These are phyloP conservation scores for Ogataea chonburiensis DNA, from an alignment of 805 yeast genomes.

Conservation along the genomic window DNA sequence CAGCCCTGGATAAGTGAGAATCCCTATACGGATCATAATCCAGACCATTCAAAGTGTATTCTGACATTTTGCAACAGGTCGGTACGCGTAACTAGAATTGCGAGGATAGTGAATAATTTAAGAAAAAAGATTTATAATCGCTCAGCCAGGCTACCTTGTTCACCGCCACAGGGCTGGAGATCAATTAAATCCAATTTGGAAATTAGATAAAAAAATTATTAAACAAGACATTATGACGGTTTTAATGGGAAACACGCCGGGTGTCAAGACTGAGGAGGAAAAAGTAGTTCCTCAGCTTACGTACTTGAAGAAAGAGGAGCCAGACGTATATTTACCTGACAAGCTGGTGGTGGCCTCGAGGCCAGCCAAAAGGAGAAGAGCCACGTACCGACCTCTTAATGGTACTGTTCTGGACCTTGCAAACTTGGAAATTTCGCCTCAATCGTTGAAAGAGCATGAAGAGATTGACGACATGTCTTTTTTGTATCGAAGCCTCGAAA, in stretches of 20 bases:
- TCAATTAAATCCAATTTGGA: slow-evolving; percentile 12
- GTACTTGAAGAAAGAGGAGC: slow-evolving; percentile 7
- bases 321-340: neutral
- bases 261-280: slow-evolving; percentile 1
- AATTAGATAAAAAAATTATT: slow-evolving; percentile 9
- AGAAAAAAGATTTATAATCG: neutral
- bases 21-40: slow-evolving; percentile 3
- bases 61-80: slow-evolving; percentile 10
- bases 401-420: slow-evolving; percentile 44
- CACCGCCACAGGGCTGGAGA: slow-evolving; percentile 3
- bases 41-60: slow-evolving; percentile 7
- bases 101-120: too few species aligned
- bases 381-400: slow-evolving; percentile 45
- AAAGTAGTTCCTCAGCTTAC: neutral
- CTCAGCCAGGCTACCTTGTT: neutral
- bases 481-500: slow-evolving; percentile 48
- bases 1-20: slow-evolving; percentile 1
- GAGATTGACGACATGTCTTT: slow-evolving; percentile 45
- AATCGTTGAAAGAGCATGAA: slow-evolving; percentile 34
- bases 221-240: slow-evolving; percentile 7
- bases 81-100: too few species aligned
- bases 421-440: slow-evolving; percentile 23
- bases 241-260: neutral
- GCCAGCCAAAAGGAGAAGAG: slow-evolving; percentile 42
- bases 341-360: neutral